Evolutionary conservation across 2,329 filamentous ascomycete species (phyloP).

Genomic region (Aspergillus nomiae): DNA sequence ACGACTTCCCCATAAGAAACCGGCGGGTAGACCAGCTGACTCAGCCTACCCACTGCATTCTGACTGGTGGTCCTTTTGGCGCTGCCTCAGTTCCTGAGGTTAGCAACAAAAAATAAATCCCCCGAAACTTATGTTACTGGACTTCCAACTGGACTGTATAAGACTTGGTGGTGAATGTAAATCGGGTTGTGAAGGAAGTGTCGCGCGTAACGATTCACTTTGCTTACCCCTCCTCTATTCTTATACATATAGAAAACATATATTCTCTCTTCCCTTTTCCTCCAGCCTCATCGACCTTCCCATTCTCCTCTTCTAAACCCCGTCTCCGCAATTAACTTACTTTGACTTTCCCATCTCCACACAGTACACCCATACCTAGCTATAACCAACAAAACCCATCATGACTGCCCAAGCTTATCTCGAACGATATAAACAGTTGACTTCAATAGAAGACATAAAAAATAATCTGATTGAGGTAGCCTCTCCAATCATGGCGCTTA

Average conservation of each 20-base stretch:
- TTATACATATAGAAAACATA: neutral
- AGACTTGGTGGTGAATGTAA: neutral
- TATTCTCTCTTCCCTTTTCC: neutral
- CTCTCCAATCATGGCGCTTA: neutral
- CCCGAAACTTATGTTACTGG: neutral
- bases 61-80: neutral
- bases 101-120: neutral
- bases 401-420: conserved; percentile 38
- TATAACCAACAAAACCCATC: conserved; percentile 16
- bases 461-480: conserved; percentile 52
- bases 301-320: conserved; percentile 1
- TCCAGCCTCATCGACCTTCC: neutral
- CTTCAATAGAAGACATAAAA: conserved; percentile 48
- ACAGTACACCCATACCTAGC: neutral
- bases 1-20: conserved; percentile 15
- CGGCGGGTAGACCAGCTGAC: conserved; percentile 13
- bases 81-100: neutral
- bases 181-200: neutral
- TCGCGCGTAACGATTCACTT: neutral
- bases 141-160: neutral
- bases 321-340: neutral
- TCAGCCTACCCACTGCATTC: conserved; percentile 14
- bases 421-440: conserved; percentile 49
- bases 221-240: neutral
- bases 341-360: conserved; percentile 6